phyloP scores from a whole-genome alignment of 208 protist genomes.

The Leishmania arabica region DNA sequence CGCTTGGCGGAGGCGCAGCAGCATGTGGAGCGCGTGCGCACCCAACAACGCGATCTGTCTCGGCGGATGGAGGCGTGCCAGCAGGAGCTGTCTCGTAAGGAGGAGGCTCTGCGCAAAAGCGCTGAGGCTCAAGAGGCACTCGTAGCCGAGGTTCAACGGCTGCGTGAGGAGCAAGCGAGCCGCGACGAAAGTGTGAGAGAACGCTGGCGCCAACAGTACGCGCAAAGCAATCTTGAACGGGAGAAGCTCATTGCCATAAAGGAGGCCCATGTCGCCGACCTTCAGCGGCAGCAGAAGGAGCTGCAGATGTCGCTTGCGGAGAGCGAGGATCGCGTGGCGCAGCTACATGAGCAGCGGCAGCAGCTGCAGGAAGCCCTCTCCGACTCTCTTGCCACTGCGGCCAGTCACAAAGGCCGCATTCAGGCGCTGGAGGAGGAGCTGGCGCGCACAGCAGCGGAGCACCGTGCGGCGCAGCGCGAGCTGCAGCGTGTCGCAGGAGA shows the following conservation, averaged over 20 bases:
- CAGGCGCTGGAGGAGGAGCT: conserved; percentile 37
- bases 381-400: conserved; percentile 15
- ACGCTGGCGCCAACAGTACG: conserved; percentile 28
- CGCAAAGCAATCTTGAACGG: conserved; percentile 20
- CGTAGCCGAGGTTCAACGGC: conserved; percentile 1
- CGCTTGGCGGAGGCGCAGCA: conserved; percentile 21
- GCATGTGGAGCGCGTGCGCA: conserved; percentile 11
- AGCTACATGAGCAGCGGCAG: conserved; percentile 15
- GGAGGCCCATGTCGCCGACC: conserved; percentile 9
- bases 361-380: conserved; percentile 20
- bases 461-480: conserved; percentile 9
- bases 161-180: not conserved
- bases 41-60: not conserved
- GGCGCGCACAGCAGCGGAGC: conserved; percentile 17
- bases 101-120: conserved; percentile 15
- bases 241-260: conserved; percentile 15
- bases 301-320: not conserved
- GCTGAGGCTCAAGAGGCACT: conserved; percentile 6
- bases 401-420: conserved; percentile 17
- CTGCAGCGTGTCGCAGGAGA: conserved; percentile 4
- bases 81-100: conserved; percentile 5
- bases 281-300: conserved; percentile 7
- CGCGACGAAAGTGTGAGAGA: conserved; percentile 14
- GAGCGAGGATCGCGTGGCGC: not conserved
- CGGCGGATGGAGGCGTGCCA: conserved; percentile 2